Evolutionary conservation across 495 filamentous ascomycete species (phyloP).

Genomic region (Daldinia grandis): DNA sequence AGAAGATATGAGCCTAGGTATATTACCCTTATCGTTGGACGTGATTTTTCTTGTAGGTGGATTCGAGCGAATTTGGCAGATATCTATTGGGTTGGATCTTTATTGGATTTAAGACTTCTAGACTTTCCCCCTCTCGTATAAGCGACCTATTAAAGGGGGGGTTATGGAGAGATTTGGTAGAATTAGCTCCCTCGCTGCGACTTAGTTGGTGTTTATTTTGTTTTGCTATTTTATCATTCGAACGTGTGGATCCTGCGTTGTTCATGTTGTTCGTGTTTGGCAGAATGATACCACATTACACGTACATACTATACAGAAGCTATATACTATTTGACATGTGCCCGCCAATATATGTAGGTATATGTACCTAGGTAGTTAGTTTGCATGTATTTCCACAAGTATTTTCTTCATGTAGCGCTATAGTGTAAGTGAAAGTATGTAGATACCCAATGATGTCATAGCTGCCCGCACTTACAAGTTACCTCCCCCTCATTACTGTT

Average conservation of each 20-base stretch:
- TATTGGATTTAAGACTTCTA: not conserved
- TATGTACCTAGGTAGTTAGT: not conserved
- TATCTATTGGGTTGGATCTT: constrained; percentile 12
- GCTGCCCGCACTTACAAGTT: constrained; percentile 20
- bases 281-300: constrained; percentile 3
- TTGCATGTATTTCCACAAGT: not conserved
- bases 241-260: not conserved
- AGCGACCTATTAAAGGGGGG: not conserved
- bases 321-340: not conserved
- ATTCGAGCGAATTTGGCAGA: constrained; percentile 12
- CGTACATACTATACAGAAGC: not conserved
- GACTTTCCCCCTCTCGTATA: not conserved
- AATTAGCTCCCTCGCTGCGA: not conserved
- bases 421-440: no score
- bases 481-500: constrained; percentile 16
- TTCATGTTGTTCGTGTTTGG: not conserved
- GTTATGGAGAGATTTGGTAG: not conserved
- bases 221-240: constrained; percentile 1
- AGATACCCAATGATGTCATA: constrained; percentile 34
- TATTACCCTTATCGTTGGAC: not conserved
- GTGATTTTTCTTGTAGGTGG: constrained; percentile 8
- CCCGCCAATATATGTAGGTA: not conserved
- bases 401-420: not conserved
- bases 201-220: not conserved
- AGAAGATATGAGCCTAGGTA: constrained; percentile 6